Base-by-base conservation (phyloP, 345 rosid species). In the Cardamine chenopodiifolia region DNA sequence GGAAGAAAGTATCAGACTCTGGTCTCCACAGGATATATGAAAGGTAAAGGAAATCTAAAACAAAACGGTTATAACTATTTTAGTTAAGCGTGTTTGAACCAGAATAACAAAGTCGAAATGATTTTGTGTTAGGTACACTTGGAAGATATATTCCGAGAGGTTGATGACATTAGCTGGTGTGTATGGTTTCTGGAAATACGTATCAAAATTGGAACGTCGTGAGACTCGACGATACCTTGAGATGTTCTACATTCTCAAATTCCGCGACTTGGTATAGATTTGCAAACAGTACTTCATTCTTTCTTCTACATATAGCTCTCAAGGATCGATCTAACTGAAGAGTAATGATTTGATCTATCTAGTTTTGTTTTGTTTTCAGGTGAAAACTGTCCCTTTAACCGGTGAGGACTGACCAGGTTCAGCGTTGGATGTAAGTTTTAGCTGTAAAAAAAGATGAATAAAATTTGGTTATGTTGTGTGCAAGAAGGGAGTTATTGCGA, bases 241-340 rank as follows among this genome's bases (percentile, higher is more conserved):
- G 81, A 96, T 96, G 99, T 96, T 96, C 85, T 92, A 96, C 83
- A 87, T 90, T 79, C 97, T 96, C 69, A 96, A 92, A 79, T 90
- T 85, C 77, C 97, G 97, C 15, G 88, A 85, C 69, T 77, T 92
- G 91, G 99, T 95, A 42, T 86, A 13, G 11, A 2, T 29, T 63
- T 71, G 14, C 52, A 26, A 18, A 53, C 53, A n/a, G n/a, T n/a
- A 25, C 17, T 53, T 34, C 8, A 32, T 37, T 19, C 11, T 9
- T 57, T 20, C 28, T 22, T 25, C 34, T 49, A 49, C 26, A 3
- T 20, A 52, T 5, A 55, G 26, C 62, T 56, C 50, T 48, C 29
- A 23, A 48, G n/a, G 2, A 22, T 63, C 56, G 1, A n/a, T 63
- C 62, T 57, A 56, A 11, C 8, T 35, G 9, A 15, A 19, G 54